A percentile compares a stretch with the other conserved stretches of the same genome.
These are phyloP conservation scores for Zarea fungicola DNA, from an alignment of 2,329 filamentous ascomycete species.

Conservation along the genomic window DNA sequence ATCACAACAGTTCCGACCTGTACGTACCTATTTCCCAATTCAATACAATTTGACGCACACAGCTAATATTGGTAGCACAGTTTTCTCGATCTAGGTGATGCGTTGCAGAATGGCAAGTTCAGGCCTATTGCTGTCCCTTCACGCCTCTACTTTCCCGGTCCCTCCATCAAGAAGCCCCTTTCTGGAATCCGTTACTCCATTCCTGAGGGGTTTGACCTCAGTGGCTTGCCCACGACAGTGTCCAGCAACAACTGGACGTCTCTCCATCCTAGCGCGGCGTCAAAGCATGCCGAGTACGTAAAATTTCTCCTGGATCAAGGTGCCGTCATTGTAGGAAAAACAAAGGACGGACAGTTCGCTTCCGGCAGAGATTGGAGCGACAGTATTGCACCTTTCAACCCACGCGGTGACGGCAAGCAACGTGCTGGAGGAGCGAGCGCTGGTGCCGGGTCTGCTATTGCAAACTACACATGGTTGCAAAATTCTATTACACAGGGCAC, in stretches of 20 bases:
- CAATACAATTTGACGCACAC: neutral
- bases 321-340: constrained; percentile 50
- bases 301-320: constrained; percentile 55
- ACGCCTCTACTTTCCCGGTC: constrained; percentile 27
- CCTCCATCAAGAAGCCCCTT: constrained; percentile 27
- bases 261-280: constrained; percentile 40
- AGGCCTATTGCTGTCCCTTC: constrained; percentile 34
- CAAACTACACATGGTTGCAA: constrained; percentile 38
- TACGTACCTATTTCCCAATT: constrained; percentile 14
- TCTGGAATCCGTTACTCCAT: constrained; percentile 33
- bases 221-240: constrained; percentile 49
- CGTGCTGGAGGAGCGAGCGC: constrained; percentile 28
- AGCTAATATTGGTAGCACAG: constrained; percentile 16
- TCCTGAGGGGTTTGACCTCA: constrained; percentile 28
- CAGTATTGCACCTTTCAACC: constrained; percentile 36
- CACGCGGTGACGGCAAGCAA: constrained; percentile 44
- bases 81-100: constrained; percentile 25
- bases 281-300: constrained; percentile 43
- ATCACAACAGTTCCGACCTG: constrained; percentile 22
- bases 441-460: constrained; percentile 34
- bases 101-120: constrained; percentile 22
- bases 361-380: constrained; percentile 38
- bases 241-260: constrained; percentile 55
- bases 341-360: constrained; percentile 45
- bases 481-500: constrained; percentile 30